phyloP scores from a whole-genome alignment of 768 basidiomycete species.

The Coprinopsis sp. region DNA sequence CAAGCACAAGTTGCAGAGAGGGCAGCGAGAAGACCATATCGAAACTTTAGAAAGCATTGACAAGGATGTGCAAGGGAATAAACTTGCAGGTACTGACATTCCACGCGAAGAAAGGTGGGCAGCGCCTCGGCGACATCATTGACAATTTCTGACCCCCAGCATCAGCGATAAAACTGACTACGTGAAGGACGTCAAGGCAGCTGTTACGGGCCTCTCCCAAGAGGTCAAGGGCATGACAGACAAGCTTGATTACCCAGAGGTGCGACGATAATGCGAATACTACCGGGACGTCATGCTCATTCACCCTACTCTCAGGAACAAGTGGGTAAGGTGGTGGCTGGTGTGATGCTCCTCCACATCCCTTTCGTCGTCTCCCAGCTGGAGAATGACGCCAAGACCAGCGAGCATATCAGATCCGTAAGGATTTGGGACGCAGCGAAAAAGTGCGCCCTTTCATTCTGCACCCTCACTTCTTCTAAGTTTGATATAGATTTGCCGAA shows the following conservation, averaged over 20 bases:
- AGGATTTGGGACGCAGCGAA: not conserved
- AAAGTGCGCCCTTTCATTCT: not conserved
- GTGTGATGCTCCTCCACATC: not conserved
- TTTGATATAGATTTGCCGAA: constrained; percentile 4
- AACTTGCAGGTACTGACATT: not conserved
- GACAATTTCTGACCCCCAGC: too few relatives aligned
- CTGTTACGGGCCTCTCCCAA: not conserved
- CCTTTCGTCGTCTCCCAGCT: not conserved
- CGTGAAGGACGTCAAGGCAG: not conserved
- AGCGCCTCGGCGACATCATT: too few relatives aligned
- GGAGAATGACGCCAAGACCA: not conserved
- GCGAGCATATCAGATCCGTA: constrained; percentile 2
- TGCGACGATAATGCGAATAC: not conserved
- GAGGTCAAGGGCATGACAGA: not conserved
- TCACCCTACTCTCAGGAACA: not conserved
- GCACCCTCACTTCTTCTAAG: not conserved
- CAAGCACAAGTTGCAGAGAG: not conserved
- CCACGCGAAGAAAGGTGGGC: too few relatives aligned
- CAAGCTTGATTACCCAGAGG: not conserved
- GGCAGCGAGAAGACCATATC: not conserved
- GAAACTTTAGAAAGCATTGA: not conserved
- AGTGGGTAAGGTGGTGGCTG: not conserved
- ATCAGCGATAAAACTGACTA: not conserved
- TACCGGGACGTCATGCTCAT: not conserved
- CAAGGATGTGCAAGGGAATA: not conserved